Evolutionary conservation across 2,329 filamentous ascomycete species (phyloP).

Genomic region (Chaetothyriales sp.): DNA sequence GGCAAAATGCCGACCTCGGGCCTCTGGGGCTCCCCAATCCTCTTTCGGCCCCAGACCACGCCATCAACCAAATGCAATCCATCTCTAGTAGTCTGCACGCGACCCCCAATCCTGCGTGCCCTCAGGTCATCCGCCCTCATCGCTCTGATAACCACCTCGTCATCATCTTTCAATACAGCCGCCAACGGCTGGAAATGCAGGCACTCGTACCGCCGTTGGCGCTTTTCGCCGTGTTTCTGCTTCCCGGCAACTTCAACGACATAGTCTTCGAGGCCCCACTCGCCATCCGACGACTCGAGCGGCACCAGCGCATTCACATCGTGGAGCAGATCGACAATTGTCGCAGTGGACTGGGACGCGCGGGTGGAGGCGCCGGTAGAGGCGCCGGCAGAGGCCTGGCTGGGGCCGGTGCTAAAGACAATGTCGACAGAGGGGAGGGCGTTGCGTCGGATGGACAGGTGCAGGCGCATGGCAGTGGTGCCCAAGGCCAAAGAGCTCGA

Average conservation of each 20-base stretch:
- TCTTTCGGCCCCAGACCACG: slow-evolving; percentile 65
- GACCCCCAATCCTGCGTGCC: slow-evolving; percentile 57
- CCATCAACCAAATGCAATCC: slow-evolving; percentile 77
- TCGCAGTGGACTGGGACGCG: slow-evolving; percentile 41
- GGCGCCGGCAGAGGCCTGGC: slow-evolving; percentile 29
- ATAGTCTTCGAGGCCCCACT: slow-evolving; percentile 87
- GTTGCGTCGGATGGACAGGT: slow-evolving; percentile 59
- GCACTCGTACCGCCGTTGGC: slow-evolving; percentile 56
- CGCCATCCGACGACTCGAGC: slow-evolving; percentile 51
- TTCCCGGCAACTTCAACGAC: slow-evolving; percentile 55
- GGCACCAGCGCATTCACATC: slow-evolving; percentile 69
- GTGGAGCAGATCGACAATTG: slow-evolving; percentile 62
- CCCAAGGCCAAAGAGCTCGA: neutral
- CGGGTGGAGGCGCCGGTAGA: slow-evolving; percentile 28
- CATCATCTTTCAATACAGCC: slow-evolving; percentile 63
- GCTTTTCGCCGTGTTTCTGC: slow-evolving; percentile 1
- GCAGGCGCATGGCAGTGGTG: slow-evolving; percentile 48
- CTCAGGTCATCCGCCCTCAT: slow-evolving; percentile 62
- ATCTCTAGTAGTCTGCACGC: slow-evolving; percentile 65
- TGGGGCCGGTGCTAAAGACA: slow-evolving; percentile 48
- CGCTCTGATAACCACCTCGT: slow-evolving; percentile 73
- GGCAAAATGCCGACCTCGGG: slow-evolving; percentile 60
- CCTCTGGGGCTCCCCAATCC: slow-evolving; percentile 47
- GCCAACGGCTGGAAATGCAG: slow-evolving; percentile 67
- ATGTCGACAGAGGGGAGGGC: slow-evolving; percentile 58